Evolutionary conservation across 768 basidiomycete species (phyloP).

Genomic region (Sistotremastrum suecicum): DNA sequence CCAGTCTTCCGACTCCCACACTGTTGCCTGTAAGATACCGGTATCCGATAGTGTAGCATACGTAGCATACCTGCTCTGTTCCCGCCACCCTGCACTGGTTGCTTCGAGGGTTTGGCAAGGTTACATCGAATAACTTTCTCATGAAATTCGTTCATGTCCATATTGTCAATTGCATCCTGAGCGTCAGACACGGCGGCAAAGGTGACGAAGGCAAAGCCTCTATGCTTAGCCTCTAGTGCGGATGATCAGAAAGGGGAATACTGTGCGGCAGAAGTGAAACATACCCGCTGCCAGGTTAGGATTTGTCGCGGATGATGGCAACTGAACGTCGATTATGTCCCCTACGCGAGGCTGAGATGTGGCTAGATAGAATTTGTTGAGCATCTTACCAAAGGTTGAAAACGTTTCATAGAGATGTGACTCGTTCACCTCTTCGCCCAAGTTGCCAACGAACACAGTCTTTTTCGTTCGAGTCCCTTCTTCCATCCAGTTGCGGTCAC

Average conservation of each 20-base stretch:
- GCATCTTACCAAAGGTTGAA: conserved; percentile 65
- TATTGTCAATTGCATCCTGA: conserved; percentile 96
- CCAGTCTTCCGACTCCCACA: conserved; percentile 98
- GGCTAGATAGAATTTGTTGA: not conserved
- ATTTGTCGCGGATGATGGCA: conserved; percentile 70
- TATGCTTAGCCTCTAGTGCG: conserved; percentile 55
- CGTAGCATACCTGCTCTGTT: conserved; percentile 62
- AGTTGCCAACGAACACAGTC: conserved; percentile 73
- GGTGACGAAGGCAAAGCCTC: conserved; percentile 90
- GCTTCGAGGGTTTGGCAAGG: conserved; percentile 72
- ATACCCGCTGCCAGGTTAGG: conserved; percentile 47
- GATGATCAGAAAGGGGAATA: conserved; percentile 1
- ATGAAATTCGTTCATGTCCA: conserved; percentile 84
- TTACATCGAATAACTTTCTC: conserved; percentile 73
- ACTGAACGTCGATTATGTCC: conserved; percentile 83
- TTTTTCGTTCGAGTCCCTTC: conserved; percentile 77
- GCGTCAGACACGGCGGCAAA: conserved; percentile 72
- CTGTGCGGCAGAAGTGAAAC: conserved; percentile 8
- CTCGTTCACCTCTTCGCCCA: conserved; percentile 78
- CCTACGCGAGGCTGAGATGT: conserved; percentile 29
- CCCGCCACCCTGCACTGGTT: conserved; percentile 40
- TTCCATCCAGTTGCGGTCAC: conserved; percentile 34
- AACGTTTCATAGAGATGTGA: conserved; percentile 62
- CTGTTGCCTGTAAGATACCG: conserved; percentile 22
- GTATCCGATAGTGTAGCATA: no score